Base-by-base conservation (phyloP, 1,284 basidiomycete genomes). In the Flammula alnicola region DNA sequence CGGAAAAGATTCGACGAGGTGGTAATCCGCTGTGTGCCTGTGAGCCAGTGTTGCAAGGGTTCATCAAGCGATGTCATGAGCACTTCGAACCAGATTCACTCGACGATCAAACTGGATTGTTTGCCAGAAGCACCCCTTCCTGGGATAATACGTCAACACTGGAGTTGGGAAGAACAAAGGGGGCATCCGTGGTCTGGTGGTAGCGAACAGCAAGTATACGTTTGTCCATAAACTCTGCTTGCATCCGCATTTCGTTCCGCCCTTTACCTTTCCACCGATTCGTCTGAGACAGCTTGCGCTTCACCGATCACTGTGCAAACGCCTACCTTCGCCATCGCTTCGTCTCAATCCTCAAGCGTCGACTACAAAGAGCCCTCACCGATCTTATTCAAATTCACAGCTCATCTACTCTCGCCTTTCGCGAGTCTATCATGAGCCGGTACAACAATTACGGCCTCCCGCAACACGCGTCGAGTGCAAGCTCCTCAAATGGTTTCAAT, bases 81-180 rank as follows among this genome's bases (percentile, higher is more conserved):
- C 64, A 66, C 65, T 65, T 65, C 69, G 67, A 72, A 63, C 69
- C 68, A 69, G 68, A 72, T 71, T 64, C 54, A 51, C 58, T 65
- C 56, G 63, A 63, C 60, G 67, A 72, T 72, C 70, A 67, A 69
- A 66, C 64, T 68, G 69, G 65, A 56, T 64, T 68, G 63, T 63
- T 68, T 69, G 57, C 63, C 58, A 60, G 60, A 64, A 58, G 54
- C 57, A 55, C 49, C 51, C n/a, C 61, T 69, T 67, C 65, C 66
- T 70, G 69, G 68, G 65, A 70, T 70, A 68, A 71, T 70, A 72
- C 69, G 71, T 73, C 71, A 72, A 58, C 58, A 52, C 64, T 66
- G 56, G 53, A 62, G 59, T 65, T 63, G 59, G 64, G 60, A 68
- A 66, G 59, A 65, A 69, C 68, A 71, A 70, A 69, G 67, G 67